Base-by-base conservation (phyloP, 257 asterid genomes). In the Striga asiatica region DNA sequence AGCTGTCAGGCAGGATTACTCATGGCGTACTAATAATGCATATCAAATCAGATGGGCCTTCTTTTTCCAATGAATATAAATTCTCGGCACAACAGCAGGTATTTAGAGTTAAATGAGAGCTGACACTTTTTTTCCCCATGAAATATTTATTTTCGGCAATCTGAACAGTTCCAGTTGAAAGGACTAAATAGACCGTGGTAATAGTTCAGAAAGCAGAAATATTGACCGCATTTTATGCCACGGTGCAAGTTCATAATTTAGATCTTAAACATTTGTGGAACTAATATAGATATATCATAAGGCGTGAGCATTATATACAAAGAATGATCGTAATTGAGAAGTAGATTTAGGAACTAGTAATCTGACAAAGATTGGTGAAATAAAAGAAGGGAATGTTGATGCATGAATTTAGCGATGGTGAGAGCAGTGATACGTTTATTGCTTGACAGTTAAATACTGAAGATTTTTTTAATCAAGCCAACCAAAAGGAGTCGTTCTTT, bases 1-100 rank as follows among this genome's bases (percentile, higher is more conserved):
- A 49, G 47, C 38, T 28, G 32, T 65, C 76, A 70, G 32, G 49
- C 22, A 56, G 50, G 50, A 52, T 51, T 21, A n/a, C n/a, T n/a
- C n/a, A n/a, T n/a, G n/a, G n/a, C n/a, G n/a, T n/a, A n/a, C 52
- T 21, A 6, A n/a, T n/a, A n/a, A n/a, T n/a, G n/a, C n/a, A n/a
- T n/a, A n/a, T n/a, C n/a, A n/a, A n/a, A n/a, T n/a, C n/a, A n/a
- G n/a, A n/a, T n/a, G n/a, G n/a, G n/a, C n/a, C n/a, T n/a, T n/a
- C n/a, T n/a, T 29, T 7, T 29, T 7, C 6, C 35, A 29, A 29
- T 29, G 35, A 29, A 7, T 29, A 7, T 29, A 29, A 1, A 29
- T 29, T 29, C 35, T 1, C 3, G 6, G 35, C 35, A 7, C 35
- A 29, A 29, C 27, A 48, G 55, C 50, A 38, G 7, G 52, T n/a